phyloP scores from a whole-genome alignment of 2,329 filamentous ascomycete species.

The Alternaria longipes region DNA sequence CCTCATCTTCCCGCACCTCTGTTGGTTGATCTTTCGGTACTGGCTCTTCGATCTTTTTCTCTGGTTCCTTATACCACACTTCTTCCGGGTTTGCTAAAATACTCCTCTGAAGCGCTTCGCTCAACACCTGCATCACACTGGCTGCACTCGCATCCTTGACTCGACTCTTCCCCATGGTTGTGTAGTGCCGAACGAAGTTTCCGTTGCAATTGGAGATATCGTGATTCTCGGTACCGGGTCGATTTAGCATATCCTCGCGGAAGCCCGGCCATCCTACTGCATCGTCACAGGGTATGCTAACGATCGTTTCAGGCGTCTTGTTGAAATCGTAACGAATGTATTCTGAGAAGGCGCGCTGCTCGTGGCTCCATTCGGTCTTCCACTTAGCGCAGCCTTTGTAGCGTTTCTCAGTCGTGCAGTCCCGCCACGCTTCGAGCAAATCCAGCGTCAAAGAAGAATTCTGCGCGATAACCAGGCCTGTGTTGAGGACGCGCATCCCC shows the following conservation, averaged over 20 bases:
- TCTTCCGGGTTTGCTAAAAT: constrained; percentile 10
- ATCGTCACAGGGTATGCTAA: constrained; percentile 47
- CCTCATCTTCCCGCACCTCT: neutral
- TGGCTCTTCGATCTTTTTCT: constrained; percentile 1
- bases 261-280: constrained; percentile 47
- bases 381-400: constrained; percentile 41
- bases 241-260: constrained; percentile 19
- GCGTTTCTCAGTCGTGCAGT: constrained; percentile 38
- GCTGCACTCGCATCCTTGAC: constrained; percentile 20
- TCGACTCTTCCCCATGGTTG: constrained; percentile 27
- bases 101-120: constrained; percentile 20
- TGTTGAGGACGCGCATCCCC: constrained; percentile 50
- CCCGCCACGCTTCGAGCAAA: constrained; percentile 43
- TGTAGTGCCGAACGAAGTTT: constrained; percentile 41
- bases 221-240: constrained; percentile 11
- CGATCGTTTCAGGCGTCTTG: constrained; percentile 33
- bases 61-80: constrained; percentile 26
- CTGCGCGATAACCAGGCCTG: constrained; percentile 53
- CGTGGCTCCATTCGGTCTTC: constrained; percentile 41
- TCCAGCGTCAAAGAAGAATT: constrained; percentile 33
- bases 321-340: constrained; percentile 48
- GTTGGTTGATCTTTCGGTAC: neutral
- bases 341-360: constrained; percentile 47
- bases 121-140: constrained; percentile 26
- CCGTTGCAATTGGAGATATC: constrained; percentile 36